Conservation (phyloP, 2,329 filamentous ascomycete species). For the Chrysosporium keratinophilum region DNA sequence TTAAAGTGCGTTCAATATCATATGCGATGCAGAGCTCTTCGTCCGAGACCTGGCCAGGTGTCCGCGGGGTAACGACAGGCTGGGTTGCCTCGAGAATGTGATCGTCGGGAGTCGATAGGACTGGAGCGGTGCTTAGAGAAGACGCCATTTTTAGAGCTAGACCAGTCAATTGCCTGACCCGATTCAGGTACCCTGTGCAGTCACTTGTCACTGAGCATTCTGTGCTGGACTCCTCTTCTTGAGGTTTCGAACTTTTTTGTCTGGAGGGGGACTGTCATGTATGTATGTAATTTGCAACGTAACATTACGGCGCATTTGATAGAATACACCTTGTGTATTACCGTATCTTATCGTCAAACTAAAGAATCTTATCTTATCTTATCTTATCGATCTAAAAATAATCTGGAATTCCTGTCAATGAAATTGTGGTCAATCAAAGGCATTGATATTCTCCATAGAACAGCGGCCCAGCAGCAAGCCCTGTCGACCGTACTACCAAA, state of each 20-base stretch:
- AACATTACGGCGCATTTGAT: background rate
- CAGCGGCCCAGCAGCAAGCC: no score
- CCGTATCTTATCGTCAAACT: no score
- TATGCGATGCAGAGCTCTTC: slow-evolving; percentile 68
- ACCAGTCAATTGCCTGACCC: background rate
- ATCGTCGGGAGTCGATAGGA: slow-evolving; percentile 53
- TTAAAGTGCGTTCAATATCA: slow-evolving; percentile 70
- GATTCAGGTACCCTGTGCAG: background rate
- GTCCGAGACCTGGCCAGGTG: slow-evolving; percentile 38
- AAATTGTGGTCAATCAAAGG: no score
- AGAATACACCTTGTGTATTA: background rate
- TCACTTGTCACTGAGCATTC: background rate
- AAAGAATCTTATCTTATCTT: background rate
- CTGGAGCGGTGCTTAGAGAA: slow-evolving; percentile 40
- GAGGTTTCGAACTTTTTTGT: background rate
- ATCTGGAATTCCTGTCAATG: no score
- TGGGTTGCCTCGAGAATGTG: slow-evolving; percentile 49
- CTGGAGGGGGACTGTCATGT: background rate
- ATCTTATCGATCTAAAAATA: slow-evolving; percentile 8
- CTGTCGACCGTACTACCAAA: background rate
- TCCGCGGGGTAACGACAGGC: slow-evolving; percentile 28
- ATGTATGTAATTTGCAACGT: background rate
- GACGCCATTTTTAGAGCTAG: slow-evolving; percentile 7
- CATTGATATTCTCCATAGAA: no score
- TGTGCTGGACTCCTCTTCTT: background rate